These are phyloP conservation scores for Pestalotiopsis sp. DNA, from an alignment of 2,329 filamentous ascomycete species.

Conservation along the genomic window DNA sequence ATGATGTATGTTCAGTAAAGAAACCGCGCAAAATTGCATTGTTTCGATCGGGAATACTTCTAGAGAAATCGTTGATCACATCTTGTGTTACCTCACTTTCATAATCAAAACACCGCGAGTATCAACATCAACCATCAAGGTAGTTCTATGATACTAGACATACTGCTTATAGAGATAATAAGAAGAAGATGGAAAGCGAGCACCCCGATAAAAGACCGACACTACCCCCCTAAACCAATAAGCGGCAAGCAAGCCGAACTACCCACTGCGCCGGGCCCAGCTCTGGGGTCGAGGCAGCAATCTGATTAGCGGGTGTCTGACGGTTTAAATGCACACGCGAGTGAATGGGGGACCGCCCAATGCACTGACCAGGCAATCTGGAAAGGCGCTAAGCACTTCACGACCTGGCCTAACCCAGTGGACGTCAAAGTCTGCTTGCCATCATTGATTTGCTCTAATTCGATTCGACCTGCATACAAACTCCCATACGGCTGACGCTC, in stretches of 20 bases:
- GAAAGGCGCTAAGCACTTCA: conserved; percentile 9
- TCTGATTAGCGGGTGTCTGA: conserved; percentile 1
- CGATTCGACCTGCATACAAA: conserved; percentile 4
- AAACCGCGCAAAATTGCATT: too few relatives aligned
- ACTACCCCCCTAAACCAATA: neutral
- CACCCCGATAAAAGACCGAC: neutral
- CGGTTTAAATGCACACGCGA: conserved; percentile 7
- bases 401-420: conserved; percentile 12
- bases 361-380: conserved; percentile 11
- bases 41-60: too few relatives aligned
- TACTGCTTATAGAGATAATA: neutral
- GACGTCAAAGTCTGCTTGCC: conserved; percentile 16
- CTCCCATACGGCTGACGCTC: neutral
- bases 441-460: conserved; percentile 9
- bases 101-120: too few relatives aligned
- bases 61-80: too few relatives aligned
- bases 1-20: too few relatives aligned
- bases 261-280: conserved; percentile 3
- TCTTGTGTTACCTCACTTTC: too few relatives aligned
- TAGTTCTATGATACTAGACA: neutral
- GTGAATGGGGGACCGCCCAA: neutral
- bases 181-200: neutral
- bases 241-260: neutral
- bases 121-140: neutral
- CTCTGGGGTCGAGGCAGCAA: neutral